Conservation (phyloP, 352 stramenopile genomes). For the Globisporangium iwayamae region DNA sequence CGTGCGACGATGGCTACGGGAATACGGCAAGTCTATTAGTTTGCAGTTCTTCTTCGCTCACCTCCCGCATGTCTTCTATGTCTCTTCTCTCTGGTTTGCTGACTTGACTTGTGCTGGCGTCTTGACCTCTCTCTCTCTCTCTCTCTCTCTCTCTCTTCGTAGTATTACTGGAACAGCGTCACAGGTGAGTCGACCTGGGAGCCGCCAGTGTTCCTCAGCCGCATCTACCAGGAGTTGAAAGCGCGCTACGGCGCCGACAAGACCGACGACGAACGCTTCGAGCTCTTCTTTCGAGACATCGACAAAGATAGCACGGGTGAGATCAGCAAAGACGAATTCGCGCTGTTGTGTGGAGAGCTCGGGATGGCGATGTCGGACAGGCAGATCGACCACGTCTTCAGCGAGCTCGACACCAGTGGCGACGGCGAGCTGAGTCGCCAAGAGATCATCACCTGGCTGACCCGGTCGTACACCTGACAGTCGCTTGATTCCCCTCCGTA, state of each 20-base stretch:
- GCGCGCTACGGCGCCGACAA: constrained; percentile 45
- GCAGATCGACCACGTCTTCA: constrained; percentile 55
- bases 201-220: constrained; percentile 42
- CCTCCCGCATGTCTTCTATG: background rate
- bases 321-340: constrained; percentile 66
- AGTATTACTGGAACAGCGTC: constrained; percentile 76
- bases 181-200: constrained; percentile 67
- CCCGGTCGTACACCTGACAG: constrained; percentile 32
- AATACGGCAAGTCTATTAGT: constrained; percentile 41
- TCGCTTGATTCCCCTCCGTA: background rate
- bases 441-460: constrained; percentile 62
- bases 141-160: background rate
- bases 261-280: constrained; percentile 55
- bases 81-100: background rate
- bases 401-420: constrained; percentile 55
- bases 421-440: constrained; percentile 55
- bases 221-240: constrained; percentile 53
- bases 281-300: constrained; percentile 63
- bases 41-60: background rate
- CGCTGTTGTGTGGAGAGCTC: constrained; percentile 58
- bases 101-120: background rate
- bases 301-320: constrained; percentile 54
- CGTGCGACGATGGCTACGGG: constrained; percentile 53
- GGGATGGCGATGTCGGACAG: constrained; percentile 57
- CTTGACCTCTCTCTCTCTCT: background rate